A percentile compares a stretch with the other conserved stretches of the same genome.
Evolutionary conservation across 73 alveolate species (phyloP).

Genomic region (Tetrahymena elliotti): DNA sequence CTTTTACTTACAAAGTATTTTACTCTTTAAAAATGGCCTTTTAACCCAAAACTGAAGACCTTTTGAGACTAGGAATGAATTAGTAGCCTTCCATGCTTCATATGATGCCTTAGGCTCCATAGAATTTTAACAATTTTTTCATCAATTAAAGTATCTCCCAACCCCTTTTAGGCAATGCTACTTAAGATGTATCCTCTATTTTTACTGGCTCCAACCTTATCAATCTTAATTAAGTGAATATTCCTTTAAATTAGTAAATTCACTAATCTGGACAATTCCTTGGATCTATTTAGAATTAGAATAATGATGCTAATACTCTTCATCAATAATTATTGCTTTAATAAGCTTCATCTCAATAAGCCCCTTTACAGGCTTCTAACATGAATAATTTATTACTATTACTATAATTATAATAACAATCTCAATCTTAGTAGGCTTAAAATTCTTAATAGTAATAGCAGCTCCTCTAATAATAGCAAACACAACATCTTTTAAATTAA

Average conservation of each 20-base stretch:
- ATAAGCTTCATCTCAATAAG: neutral
- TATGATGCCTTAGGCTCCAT: neutral
- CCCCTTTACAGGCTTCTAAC: neutral
- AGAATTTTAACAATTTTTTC: neutral
- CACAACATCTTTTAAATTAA: neutral
- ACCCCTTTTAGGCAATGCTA: neutral
- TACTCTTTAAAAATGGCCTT: neutral
- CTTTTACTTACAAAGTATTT: neutral
- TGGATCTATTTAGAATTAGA: neutral
- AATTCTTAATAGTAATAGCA: neutral
- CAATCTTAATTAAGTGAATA: neutral
- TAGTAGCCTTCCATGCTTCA: neutral
- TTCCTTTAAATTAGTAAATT: neutral
- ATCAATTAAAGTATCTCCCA: neutral
- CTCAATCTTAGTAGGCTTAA: neutral
- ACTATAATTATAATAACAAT: neutral
- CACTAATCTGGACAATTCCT: neutral
- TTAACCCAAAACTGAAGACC: neutral
- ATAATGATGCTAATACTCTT: neutral
- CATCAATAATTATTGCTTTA: neutral
- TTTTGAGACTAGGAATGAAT: neutral
- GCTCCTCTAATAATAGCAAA: neutral
- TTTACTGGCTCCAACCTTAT: conserved; percentile 1
- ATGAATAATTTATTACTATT: neutral
- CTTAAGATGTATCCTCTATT: neutral